Conservation (phyloP, 345 rosid genomes). For the Gossypium australe region DNA sequence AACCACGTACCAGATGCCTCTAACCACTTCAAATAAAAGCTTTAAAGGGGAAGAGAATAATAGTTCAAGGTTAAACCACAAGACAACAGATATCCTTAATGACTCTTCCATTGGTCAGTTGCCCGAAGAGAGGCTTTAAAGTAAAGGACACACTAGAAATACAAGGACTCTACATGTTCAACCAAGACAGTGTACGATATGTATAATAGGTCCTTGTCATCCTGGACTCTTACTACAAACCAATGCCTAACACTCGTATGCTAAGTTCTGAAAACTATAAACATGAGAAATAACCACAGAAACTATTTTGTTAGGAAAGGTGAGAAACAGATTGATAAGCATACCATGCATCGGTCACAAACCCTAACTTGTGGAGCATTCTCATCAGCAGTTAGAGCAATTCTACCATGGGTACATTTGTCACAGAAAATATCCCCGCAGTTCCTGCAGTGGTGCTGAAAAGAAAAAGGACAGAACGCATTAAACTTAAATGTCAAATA, state of each 20-base stretch:
- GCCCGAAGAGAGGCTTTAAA: not conserved
- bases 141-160: not conserved
- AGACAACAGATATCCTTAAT: not conserved
- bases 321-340: slow-evolving; percentile 11
- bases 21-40: not conserved
- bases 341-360: slow-evolving; percentile 92
- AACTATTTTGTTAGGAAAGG: not conserved
- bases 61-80: not conserved
- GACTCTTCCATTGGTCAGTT: not conserved
- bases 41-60: not conserved
- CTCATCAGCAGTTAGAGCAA: slow-evolving; percentile 91
- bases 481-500: slow-evolving; percentile 12
- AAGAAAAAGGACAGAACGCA: slow-evolving; percentile 6
- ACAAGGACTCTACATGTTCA: not conserved
- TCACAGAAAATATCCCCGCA: slow-evolving; percentile 99
- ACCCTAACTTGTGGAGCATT: slow-evolving; percentile 93
- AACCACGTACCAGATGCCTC: not conserved
- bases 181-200: not conserved
- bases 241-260: not conserved
- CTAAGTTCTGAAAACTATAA: not conserved
- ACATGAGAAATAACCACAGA: not conserved
- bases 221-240: not conserved
- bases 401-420: slow-evolving; percentile 92
- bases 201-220: not conserved
- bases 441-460: slow-evolving; percentile 98